phyloP scores from a whole-genome alignment of 495 filamentous ascomycete species.

The Daldinia childiae region DNA sequence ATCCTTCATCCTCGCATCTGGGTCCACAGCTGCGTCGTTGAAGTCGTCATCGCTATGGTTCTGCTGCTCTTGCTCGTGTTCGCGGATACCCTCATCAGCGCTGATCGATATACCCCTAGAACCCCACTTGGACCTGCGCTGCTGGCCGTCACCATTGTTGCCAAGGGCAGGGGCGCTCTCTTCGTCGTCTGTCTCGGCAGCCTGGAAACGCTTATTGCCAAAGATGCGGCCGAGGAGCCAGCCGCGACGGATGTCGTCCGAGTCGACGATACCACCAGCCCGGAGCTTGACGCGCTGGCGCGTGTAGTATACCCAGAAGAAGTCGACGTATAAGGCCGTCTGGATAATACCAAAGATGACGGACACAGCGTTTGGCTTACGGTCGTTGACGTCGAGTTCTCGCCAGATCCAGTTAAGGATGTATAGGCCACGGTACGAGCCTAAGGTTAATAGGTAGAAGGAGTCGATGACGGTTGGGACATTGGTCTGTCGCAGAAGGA shows the following conservation, averaged over 20 bases:
- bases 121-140: constrained; percentile 71
- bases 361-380: constrained; percentile 73
- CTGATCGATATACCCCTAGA: constrained; percentile 79
- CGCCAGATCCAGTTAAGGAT: constrained; percentile 91
- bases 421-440: constrained; percentile 90
- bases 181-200: constrained; percentile 50
- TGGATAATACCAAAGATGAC: constrained; percentile 89
- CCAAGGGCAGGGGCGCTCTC: constrained; percentile 60
- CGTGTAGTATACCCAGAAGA: constrained; percentile 96
- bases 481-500: constrained; percentile 90
- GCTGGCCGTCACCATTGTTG: constrained; percentile 33
- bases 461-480: constrained; percentile 97
- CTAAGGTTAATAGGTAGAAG: constrained; percentile 88
- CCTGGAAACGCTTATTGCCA: constrained; percentile 57
- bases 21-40: constrained; percentile 53
- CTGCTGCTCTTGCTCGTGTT: constrained; percentile 50
- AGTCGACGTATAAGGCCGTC: constrained; percentile 91
- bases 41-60: constrained; percentile 45
- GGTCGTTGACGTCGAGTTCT: constrained; percentile 62
- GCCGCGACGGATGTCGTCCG: constrained; percentile 83
- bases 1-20: constrained; percentile 66
- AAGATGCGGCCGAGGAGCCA: constrained; percentile 73
- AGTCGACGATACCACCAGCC: constrained; percentile 90
- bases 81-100: constrained; percentile 77
- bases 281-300: constrained; percentile 94